Conservation (phyloP, 441 rosid genomes). For the Erodium moschatum region DNA sequence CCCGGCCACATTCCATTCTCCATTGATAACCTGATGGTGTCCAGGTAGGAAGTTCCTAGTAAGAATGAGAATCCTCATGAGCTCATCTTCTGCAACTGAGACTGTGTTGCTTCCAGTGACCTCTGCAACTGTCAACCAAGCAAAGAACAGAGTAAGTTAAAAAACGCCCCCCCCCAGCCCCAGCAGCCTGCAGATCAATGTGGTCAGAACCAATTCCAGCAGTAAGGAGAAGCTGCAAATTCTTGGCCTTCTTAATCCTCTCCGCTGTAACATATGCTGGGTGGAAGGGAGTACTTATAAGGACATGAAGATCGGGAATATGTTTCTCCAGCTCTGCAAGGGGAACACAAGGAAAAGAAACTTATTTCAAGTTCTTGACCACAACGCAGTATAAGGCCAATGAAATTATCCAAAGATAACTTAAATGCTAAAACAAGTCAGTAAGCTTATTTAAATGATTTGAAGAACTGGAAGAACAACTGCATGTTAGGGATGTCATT, state of each 20-base stretch:
- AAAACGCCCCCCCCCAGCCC: too few species aligned
- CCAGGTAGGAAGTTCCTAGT: slow-evolving; percentile 82
- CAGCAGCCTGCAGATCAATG: slow-evolving; percentile 76
- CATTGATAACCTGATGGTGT: slow-evolving; percentile 57
- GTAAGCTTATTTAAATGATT: too few species aligned
- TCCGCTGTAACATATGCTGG: slow-evolving; percentile 89
- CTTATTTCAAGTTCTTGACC: neutral
- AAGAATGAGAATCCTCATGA: slow-evolving; percentile 83
- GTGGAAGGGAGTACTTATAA: slow-evolving; percentile 85
- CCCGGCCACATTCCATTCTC: slow-evolving; percentile 88
- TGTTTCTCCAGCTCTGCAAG: slow-evolving; percentile 81
- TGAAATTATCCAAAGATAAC: too few species aligned
- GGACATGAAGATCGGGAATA: slow-evolving; percentile 76
- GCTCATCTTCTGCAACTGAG: slow-evolving; percentile 90
- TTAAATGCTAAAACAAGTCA: too few species aligned
- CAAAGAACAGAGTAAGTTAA: too few species aligned
- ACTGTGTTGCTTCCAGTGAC: slow-evolving; percentile 91
- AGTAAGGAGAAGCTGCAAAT: slow-evolving; percentile 78
- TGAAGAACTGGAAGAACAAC: too few species aligned
- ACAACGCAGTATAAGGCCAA: too few species aligned
- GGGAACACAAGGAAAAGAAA: neutral
- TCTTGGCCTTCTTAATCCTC: slow-evolving; percentile 82
- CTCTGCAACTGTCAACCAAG: slow-evolving; percentile 88
- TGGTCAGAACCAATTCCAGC: slow-evolving; percentile 97
- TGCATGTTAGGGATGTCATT: too few species aligned